Evolutionary conservation across 257 asterid genomes (phyloP), one percentile per base, ranked within the genome.

Genomic region (Ehretia macrophylla): DNA sequence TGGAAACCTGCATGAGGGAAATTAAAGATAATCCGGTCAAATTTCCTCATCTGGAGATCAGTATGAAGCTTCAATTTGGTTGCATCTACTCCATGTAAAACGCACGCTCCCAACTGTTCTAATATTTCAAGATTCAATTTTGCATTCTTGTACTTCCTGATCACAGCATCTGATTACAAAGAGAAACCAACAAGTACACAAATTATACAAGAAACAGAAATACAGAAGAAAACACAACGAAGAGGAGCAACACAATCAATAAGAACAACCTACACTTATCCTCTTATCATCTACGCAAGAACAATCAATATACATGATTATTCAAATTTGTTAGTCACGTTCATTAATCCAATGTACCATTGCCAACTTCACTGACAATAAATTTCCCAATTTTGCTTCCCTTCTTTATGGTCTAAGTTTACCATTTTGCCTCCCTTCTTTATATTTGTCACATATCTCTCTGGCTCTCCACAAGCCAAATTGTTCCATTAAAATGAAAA

Each of bases 1-100:
- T 16, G 22, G 60, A 84, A 87, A 54, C 95, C 94, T 44, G 88
- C 94, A 69, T 87, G 95, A 21, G 95, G 95, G 21, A 87, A 87
- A 72, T 87, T 87, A 45, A 53, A 87, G 37, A 87, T 68, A 44
- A 87, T 87, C 21, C 86, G 68, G 52, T 82, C 73, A 46, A 87
- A 87, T 44, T 75, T 84, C 55, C 49, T 48, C 64, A 51, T 22
- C 14, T 11, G 46, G 17, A 84, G 76, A 51, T 44, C 49, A 18
- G 74, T 47, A 68, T 37, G 59, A 56, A 0, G 47, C 69, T 19
- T 58, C 71, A 87, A 78, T 53, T 55, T 35, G 52, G 80, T 78
- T 8, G 94, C 94, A 71, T 87, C 79, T 59, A 87, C 85, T 45
- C 74, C 77, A 40, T 80, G 78, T 45, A 80, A 56, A 66, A 82